These are phyloP conservation scores for Papiliotrema fonsecae DNA, from an alignment of 1,284 basidiomycete genomes.

Conservation along the genomic window DNA sequence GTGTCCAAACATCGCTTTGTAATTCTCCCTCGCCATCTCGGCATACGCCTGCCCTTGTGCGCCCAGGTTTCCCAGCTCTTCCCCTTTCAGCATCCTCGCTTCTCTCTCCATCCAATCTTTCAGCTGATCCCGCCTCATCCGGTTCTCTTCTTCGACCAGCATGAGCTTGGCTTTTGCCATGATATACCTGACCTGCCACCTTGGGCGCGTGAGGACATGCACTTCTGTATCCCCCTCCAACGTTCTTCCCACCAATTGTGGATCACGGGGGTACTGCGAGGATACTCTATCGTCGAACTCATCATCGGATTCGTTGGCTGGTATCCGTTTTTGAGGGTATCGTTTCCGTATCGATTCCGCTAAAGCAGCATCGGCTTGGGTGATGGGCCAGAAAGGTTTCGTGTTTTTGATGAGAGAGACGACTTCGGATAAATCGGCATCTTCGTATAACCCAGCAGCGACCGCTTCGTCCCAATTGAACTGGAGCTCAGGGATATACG, in stretches of 20 bases:
- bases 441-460: slow-evolving; percentile 4
- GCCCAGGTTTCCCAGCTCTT: background rate
- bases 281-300: slow-evolving; percentile 26
- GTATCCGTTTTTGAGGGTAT: background rate
- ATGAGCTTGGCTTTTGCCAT: slow-evolving; percentile 45
- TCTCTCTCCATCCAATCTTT: slow-evolving; percentile 15
- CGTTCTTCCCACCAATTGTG: slow-evolving; percentile 10
- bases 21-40: background rate
- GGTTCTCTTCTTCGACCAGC: slow-evolving; percentile 44
- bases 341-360: background rate
- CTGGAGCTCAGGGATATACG: background rate
- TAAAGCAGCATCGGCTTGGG: slow-evolving; percentile 3
- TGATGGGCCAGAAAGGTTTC: background rate
- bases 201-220: slow-evolving; percentile 25
- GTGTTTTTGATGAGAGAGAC: background rate
- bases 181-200: slow-evolving; percentile 39
- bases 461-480: slow-evolving; percentile 1
- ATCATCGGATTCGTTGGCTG: background rate
- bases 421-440: slow-evolving; percentile 6
- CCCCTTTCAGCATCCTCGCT: background rate
- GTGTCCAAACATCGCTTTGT: background rate
- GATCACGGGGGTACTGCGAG: slow-evolving; percentile 11
- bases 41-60: background rate
- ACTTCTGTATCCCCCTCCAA: slow-evolving; percentile 15
- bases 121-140: slow-evolving; percentile 33